Evolutionary conservation across 768 basidiomycete genomes (phyloP), one percentile per base, ranked within the genome.

Genomic region (Mycena sanguinolenta): DNA sequence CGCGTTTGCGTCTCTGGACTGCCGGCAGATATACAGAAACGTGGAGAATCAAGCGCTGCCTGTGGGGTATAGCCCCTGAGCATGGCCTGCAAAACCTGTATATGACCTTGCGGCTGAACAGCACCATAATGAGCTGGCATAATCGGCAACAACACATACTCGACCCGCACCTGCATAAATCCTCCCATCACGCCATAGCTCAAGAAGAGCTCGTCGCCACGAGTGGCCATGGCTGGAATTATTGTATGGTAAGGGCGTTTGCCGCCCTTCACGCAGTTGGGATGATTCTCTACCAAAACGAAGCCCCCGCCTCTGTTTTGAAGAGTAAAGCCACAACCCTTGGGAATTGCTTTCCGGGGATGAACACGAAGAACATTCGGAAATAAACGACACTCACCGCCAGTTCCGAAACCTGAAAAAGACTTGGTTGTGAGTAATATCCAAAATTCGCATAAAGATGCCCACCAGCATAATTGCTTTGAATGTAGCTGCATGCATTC

Each of bases 271-370:
- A 99, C 82, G 34, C 86, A 88, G 77, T 99, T 99, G 1, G 95
- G 93, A 77, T 99, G 97, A 1, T 89, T 89, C 65, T 94, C 88
- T 61, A 87, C 85, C 27, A 98, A 84, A 9, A 89, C 84, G 79
- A 99, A 99, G 7, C 93, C 92, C 14, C 90, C 85, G 2, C 98
- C 98, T 65, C 98, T 88, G 80, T 98, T 98, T 81, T 99, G 98
- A 17, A 99, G 86, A 0, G 96, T 98, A 79, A 99, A 99, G 0
- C 98, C 98, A 75, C 96, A 98, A 0, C 92, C 96, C 74, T 94
- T 92, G 0, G 98, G 98, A 44, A 99, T 85, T 36, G 97, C 97
- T 89, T 76, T 74, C 23, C 61, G 13, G 66, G n/a, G 52, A 21
- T 53, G 52, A 71, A 38, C 68, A 38, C 36, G 60, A 25, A 17